Percentiles rank a stretch among this genome's conserved stretches.
phyloP scores from a whole-genome alignment of 345 rosid genomes.

The Adansonia digitata region DNA sequence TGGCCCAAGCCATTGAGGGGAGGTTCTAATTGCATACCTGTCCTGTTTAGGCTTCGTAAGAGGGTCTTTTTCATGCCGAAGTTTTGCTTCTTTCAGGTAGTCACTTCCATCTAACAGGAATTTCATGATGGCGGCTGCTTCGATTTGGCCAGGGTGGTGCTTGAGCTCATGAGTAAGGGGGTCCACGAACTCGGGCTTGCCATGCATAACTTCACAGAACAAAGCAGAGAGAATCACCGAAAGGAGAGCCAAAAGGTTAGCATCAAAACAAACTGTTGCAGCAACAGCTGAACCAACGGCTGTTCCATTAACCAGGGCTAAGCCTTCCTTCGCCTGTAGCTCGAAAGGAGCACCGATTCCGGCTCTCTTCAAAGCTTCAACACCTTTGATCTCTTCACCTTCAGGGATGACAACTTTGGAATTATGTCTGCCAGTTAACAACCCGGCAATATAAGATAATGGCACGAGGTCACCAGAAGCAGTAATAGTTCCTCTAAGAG shows the following conservation, averaged over 20 bases:
- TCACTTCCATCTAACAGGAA: conserved; percentile 31
- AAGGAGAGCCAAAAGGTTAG: conserved; percentile 37
- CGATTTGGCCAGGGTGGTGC: conserved; percentile 55
- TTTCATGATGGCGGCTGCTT: conserved; percentile 49
- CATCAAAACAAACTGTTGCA: conserved; percentile 46
- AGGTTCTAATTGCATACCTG: conserved; percentile 43
- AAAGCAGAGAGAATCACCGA: conserved; percentile 39
- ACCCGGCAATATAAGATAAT: conserved; percentile 46
- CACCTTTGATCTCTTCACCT: conserved; percentile 27
- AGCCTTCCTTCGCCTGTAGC: conserved; percentile 51
- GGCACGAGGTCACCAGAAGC: conserved; percentile 53
- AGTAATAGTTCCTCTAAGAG: conserved; percentile 50
- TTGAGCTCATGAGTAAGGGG: conserved; percentile 45
- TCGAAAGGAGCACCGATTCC: conserved; percentile 36
- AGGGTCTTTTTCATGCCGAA: conserved; percentile 37
- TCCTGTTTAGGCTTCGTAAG: conserved; percentile 47
- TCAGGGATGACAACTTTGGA: conserved; percentile 35
- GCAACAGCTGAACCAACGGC: conserved; percentile 57
- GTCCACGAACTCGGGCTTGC: conserved; percentile 41
- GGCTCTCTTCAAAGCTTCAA: conserved; percentile 38
- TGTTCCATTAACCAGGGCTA: conserved; percentile 48
- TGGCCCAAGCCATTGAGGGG: conserved; percentile 62
- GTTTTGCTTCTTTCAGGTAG: conserved; percentile 33
- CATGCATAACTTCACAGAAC: conserved; percentile 49
- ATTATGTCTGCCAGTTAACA: conserved; percentile 40